These are phyloP conservation scores for Xylaria flabelliformis DNA, from an alignment of 495 filamentous ascomycete species.

Conservation along the genomic window DNA sequence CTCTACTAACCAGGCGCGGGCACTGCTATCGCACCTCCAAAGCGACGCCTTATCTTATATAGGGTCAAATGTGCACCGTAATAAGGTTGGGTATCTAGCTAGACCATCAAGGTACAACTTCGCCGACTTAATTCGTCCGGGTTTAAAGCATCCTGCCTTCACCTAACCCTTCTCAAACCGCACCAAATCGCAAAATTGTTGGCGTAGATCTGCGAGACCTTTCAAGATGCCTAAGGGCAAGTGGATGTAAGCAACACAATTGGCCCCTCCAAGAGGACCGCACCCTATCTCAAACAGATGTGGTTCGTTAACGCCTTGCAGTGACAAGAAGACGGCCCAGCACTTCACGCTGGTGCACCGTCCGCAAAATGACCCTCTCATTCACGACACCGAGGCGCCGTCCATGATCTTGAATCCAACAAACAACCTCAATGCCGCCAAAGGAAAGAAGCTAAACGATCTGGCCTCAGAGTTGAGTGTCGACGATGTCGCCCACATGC, in stretches of 20 bases:
- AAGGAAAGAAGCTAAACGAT: constrained; percentile 71
- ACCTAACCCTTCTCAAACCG: background rate
- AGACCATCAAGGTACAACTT: background rate
- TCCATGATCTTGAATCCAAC: constrained; percentile 78
- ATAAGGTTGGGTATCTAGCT: too few relatives aligned
- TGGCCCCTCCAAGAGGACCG: background rate
- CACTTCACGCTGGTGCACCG: constrained; percentile 95
- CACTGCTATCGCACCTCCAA: background rate
- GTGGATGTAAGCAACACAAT: constrained; percentile 77
- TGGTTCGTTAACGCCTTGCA: constrained; percentile 43
- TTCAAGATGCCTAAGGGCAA: constrained; percentile 78
- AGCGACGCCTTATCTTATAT: background rate
- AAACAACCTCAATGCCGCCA: constrained; percentile 52
- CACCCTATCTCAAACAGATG: constrained; percentile 2
- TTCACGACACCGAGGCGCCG: constrained; percentile 82
- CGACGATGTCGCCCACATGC: constrained; percentile 60
- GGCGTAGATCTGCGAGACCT: background rate
- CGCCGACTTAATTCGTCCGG: background rate
- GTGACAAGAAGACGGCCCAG: constrained; percentile 91
- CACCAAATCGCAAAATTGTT: background rate
- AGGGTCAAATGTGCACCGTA: too few relatives aligned
- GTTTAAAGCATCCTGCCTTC: background rate
- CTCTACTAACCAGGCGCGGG: background rate
- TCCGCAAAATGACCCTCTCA: constrained; percentile 93
- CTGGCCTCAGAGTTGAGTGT: constrained; percentile 78